Base-by-base conservation (phyloP, 2,329 filamentous ascomycete genomes). In the Aureobasidium vineae region DNA sequence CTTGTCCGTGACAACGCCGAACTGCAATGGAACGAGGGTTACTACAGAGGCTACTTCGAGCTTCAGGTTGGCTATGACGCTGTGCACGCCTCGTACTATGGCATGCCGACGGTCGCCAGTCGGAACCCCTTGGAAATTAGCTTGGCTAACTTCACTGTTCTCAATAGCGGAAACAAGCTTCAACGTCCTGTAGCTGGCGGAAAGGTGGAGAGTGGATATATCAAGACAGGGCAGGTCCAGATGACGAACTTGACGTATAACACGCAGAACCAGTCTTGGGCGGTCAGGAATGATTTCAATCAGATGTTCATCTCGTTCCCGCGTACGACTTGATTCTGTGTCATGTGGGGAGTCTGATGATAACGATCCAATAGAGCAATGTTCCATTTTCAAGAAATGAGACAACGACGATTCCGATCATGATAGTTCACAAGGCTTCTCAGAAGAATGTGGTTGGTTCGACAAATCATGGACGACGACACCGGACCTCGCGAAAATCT, bases 41-140 rank as follows among this genome's bases (percentile, higher is more conserved):
- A 88, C 72, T 91, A 90, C 74, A 82, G 88, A 16, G 89, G 89
- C 1, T 91, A 91, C 77, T 90, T 86, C 70, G 83, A 88, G 71
- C 77, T 91, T 52, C 80, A 82, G 54, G 79, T 90, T 67, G 81
- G 78, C 11, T 78, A 82, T 13, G 79, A 86, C 10, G 76, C 81
- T 38, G 79, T 89, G 0, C 77, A 82, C 19, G 88, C 88, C 0
- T 78, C 80, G 13, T 91, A 84, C 75, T 91, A 86, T 70, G 88
- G 86, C 40, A 72, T 82, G 71, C 87, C 87, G 1, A 85, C 81
- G 1, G 77, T 89, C 2, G 78, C 82, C n/a, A 81, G 77, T 1
- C 79, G 85, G 45, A 89, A 88, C 70, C 77, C 80, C 0, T 85
- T 84, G 75, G 88, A 91, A 72, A 80, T 90, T 31, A 80, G 83